Evolutionary conservation across 1,284 basidiomycete species (phyloP), one percentile per base, ranked within the genome.

Genomic region (Fereydounia khargensis): DNA sequence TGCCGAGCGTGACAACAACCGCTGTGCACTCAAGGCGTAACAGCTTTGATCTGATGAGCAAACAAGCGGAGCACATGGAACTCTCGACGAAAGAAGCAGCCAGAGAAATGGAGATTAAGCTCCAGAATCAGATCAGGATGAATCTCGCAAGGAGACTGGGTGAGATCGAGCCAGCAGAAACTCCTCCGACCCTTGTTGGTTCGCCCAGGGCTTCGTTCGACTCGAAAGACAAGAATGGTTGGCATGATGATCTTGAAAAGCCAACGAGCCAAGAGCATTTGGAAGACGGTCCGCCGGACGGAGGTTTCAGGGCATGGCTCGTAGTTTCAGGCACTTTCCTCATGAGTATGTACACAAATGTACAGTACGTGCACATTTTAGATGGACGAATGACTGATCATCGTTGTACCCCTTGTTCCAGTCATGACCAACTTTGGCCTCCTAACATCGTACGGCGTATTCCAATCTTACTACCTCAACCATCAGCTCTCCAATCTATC

Each of bases 401-500:
- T 28, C n/a, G 10, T 28, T n/a, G 9, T 28, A 9, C 27, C 27
- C 10, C 9, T 28, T n/a, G n/a, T 10, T 10, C 27, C 27, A n/a
- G n/a, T 61, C 48, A 56, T 61, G 58, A 61, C 52, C 47, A 61
- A 61, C 36, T 61, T 61, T 19, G 58, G 58, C 25, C 53, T 61
- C 11, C 40, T 61, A 13, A 61, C 58, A 6, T 61, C 58, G 16
- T 61, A 61, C 40, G 58, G 53, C 10, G 48, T 61, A 5, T 61
- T 61, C 16, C 53, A 56, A 18, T 43, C 33, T 30, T 61, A 56
- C 46, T 61, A 61, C 35, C 9, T 41, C 35, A 41, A 44, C 0
- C 48, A 52, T 31, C 52, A 56, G 24, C 53, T 61, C 6, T 17
- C 42, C 3, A 48, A 61, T 35, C 19, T 52, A 1, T 39, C 58